Base-by-base conservation (phyloP, 2,329 filamentous ascomycete genomes). In the Scleromitrula shiraiana region DNA sequence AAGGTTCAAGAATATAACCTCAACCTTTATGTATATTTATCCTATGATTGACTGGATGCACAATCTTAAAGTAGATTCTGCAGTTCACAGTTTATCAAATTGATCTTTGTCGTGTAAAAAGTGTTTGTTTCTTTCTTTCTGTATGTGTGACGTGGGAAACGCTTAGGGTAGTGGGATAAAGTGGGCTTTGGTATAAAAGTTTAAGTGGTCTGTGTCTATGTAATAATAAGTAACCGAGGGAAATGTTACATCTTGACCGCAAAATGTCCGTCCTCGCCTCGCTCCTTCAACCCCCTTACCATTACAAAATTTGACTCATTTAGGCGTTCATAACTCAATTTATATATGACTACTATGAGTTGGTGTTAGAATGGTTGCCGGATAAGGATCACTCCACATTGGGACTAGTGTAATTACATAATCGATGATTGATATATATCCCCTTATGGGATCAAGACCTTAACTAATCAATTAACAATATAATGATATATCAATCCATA, bases 21-120 rank as follows among this genome's bases (percentile, higher is more conserved):
- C 10, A 32, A 27, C 23, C 23, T 42, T 35, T 7, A 17, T 22
- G 27, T 23, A 36, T 36, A 35, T 23, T 48, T 29, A 19, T 9
- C 41, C 30, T 36, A 32, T n/a, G n/a, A n/a, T n/a, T 24, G 19
- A 36, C 22, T 35, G 45, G 38, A 23, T 42, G 15, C 38, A 48
- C 35, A 40, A 39, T 27, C 32, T 38, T 5, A 4, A 12, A 23
- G 32, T 33, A 19, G 46, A 49, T 26, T 45, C 41, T 38, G 46
- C 46, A 49, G 20, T 38, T 38, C 41, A 45, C 40, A 44, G 23
- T 32, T 30, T 46, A 40, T 39, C 23, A 29, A 19, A n/a, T 38
- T 33, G n/a, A 26, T 42, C 45, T 30, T 27, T 40, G 37, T 40
- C 35, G 44, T 23, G 35, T 38, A 22, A 38, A 38, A 38, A 38